These are phyloP conservation scores for Ophiostoma ulmi DNA, from an alignment of 2,329 filamentous ascomycete genomes.

Conservation along the genomic window DNA sequence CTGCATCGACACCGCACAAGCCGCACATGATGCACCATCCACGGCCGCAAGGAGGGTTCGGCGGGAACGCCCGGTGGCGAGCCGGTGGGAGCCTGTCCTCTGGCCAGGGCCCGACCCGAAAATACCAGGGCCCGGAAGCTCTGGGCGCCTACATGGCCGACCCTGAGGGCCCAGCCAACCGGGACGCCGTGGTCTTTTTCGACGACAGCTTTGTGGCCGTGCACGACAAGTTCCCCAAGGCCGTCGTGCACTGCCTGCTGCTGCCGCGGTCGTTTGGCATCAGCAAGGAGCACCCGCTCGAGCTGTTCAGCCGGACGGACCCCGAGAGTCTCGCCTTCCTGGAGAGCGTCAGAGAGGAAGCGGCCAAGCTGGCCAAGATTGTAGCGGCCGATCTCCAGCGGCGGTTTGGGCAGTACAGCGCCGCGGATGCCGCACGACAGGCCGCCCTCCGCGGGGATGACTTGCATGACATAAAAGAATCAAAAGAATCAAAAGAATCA, in stretches of 20 bases:
- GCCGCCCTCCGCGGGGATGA: slow-evolving; percentile 63
- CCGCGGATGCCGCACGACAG: slow-evolving; percentile 57
- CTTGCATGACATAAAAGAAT: no score
- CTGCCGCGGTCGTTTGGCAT: slow-evolving; percentile 64
- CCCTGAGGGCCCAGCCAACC: slow-evolving; percentile 38
- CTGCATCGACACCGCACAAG: background rate
- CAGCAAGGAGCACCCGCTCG: slow-evolving; percentile 65
- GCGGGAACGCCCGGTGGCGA: background rate
- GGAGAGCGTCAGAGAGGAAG: slow-evolving; percentile 55
- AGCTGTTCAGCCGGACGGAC: slow-evolving; percentile 56
- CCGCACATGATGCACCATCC: background rate
- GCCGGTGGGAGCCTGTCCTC: background rate
- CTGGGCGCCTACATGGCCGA: slow-evolving; percentile 62
- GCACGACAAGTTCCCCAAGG: slow-evolving; percentile 80
- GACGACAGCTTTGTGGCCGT: slow-evolving; percentile 69
- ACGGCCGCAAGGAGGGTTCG: background rate
- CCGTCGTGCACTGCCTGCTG: slow-evolving; percentile 78
- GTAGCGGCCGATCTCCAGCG: slow-evolving; percentile 72
- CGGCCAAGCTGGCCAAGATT: slow-evolving; percentile 54
- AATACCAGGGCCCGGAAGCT: slow-evolving; percentile 40
- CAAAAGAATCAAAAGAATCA: no score
- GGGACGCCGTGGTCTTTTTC: slow-evolving; percentile 57
- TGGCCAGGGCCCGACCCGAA: background rate
- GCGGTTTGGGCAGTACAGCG: slow-evolving; percentile 58
- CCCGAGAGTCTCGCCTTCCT: slow-evolving; percentile 53